Base-by-base conservation (phyloP, 2,329 filamentous ascomycete genomes). In the Sporothrix humicola region DNA sequence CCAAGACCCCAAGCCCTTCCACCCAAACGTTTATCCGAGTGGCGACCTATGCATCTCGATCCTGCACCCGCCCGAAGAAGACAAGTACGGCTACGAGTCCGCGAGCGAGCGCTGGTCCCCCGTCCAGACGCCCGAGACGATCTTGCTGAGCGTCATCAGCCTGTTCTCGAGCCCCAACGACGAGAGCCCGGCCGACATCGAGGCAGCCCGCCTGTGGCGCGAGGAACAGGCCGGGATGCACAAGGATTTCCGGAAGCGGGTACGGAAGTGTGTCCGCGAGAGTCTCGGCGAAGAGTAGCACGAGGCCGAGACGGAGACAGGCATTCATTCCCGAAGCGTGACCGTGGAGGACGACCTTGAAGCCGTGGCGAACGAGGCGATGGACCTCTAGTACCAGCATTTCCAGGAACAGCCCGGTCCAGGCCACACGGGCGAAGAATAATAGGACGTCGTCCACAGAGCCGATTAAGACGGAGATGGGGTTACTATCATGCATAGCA, bases 41-140 rank as follows among this genome's bases (percentile, higher is more conserved):
- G 96, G 96, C 79, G 90, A 92, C 77, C 93, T 99, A 73, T 99
- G 96, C 87, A 98, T 99, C 82, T 97, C 93, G 59, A 99, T 99
- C 83, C 87, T 99, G 58, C 96, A 99, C 82, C 93, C 95, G 13
- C 95, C 96, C 4, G 95, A 93, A 83, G 95, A 98, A 79, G 96
- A 99, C 80, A 91, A 93, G 80, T 96, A 93, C 82, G 95, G 95
- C 71, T 99, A 99, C 84, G 96, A 99, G 83, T 88, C 89, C 37
- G 95, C 94, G 17, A 87, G 90, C 44, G 96, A 99, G 86, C 90
- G 96, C 75, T 99, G 96, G 96, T 93, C 89, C 74, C 96, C 96
- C 42, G 95, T 98, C 1, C 96, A 98, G 83, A 95, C 92, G 13
- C 95, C 95, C 71, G 95, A 98, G 86, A 97, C 94, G 26, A 98